These are phyloP conservation scores for Paramecium octaurelia DNA, from an alignment of 73 alveolate species.

Conservation along the genomic window DNA sequence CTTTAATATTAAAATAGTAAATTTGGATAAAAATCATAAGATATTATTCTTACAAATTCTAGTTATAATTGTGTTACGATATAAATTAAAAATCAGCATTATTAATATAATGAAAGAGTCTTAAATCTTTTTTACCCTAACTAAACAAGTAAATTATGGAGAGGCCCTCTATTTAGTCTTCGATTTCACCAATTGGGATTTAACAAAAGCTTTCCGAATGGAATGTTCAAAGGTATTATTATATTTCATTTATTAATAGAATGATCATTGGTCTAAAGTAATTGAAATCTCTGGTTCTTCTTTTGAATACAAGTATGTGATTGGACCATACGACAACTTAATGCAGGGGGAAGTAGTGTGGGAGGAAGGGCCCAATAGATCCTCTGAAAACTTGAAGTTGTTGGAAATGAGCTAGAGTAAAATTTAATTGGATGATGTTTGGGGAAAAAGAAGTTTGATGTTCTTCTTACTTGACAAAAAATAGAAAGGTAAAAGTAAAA, in stretches of 20 bases:
- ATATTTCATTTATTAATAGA: background rate
- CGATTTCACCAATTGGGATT: background rate
- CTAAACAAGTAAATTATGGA: background rate
- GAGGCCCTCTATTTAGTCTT: background rate
- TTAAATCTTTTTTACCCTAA: background rate
- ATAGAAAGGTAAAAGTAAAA: background rate
- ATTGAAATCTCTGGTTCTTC: background rate
- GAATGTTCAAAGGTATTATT: background rate
- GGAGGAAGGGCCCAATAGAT: background rate
- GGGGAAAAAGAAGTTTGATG: background rate
- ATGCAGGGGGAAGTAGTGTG: background rate
- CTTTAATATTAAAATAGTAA: background rate
- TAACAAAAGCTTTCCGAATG: background rate
- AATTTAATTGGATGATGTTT: background rate
- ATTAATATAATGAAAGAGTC: background rate
- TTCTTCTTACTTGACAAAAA: background rate
- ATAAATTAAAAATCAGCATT: background rate
- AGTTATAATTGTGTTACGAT: background rate
- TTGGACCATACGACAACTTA: background rate
- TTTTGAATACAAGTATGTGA: background rate
- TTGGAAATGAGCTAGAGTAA: background rate
- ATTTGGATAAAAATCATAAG: background rate
- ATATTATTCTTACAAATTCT: background rate
- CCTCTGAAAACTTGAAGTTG: background rate
- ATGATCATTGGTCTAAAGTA: background rate